Evolutionary conservation across 2,329 filamentous ascomycete species (phyloP).

Genomic region (Gaeumannomyces tritici): DNA sequence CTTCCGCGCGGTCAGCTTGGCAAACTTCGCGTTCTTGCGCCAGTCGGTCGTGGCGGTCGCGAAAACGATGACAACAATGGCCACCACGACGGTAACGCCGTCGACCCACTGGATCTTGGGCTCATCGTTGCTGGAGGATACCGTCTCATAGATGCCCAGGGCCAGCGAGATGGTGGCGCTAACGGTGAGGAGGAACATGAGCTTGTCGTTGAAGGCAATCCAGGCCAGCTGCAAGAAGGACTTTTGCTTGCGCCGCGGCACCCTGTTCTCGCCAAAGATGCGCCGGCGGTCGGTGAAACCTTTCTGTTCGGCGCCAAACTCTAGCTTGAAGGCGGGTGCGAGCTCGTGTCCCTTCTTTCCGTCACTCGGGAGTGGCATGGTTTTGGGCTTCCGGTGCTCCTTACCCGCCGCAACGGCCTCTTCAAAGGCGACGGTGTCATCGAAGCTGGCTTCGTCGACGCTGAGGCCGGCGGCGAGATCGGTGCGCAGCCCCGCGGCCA

Average conservation of each 20-base stretch:
- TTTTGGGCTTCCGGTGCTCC: not conserved
- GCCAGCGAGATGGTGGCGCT: conserved; percentile 5
- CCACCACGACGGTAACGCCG: conserved; percentile 4
- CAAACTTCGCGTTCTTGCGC: conserved; percentile 53
- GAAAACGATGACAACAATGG: conserved; percentile 28
- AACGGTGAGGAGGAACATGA: conserved; percentile 5
- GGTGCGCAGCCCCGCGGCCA: conserved; percentile 3
- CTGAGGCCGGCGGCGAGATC: conserved; percentile 2
- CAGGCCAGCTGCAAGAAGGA: conserved; percentile 3
- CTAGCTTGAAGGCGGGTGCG: conserved; percentile 1
- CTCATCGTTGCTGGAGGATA: not conserved
- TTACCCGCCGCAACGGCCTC: not conserved
- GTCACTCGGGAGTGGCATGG: not conserved
- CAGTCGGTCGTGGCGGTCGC: conserved; percentile 53
- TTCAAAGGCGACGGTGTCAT: not conserved
- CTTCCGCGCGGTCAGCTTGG: conserved; percentile 45
- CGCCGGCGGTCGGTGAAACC: conserved; percentile 3
- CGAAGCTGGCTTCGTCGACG: conserved; percentile 1
- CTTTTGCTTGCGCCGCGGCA: conserved; percentile 5
- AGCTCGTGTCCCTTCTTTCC: not conserved
- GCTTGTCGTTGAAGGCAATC: conserved; percentile 7
- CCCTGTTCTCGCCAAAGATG: conserved; percentile 4
- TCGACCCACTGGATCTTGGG: conserved; percentile 4
- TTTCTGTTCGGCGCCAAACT: not conserved
- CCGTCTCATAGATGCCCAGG: conserved; percentile 4